Conservation (phyloP, 108 stramenopile genomes). For the Bacterosira constricta region DNA sequence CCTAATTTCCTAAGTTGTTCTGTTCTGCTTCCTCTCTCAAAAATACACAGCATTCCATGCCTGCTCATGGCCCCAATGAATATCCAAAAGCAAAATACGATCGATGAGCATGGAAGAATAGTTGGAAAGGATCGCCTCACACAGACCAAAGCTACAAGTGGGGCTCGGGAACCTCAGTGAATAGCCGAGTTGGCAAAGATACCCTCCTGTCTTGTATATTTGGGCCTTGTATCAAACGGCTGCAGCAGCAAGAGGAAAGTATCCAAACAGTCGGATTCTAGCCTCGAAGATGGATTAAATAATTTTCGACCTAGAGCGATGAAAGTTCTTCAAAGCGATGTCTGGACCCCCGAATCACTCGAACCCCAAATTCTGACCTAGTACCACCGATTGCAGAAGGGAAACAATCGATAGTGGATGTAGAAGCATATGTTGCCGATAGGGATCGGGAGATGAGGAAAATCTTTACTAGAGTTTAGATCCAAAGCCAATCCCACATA, state of each 20-base stretch:
- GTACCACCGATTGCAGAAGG: too few relatives aligned
- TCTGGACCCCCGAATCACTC: too few relatives aligned
- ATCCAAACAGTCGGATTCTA: not conserved
- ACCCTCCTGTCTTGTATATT: not conserved
- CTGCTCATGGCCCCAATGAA: slow-evolving; percentile 7
- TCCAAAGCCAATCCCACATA: too few relatives aligned
- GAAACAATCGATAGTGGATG: too few relatives aligned
- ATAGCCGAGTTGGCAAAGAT: not conserved
- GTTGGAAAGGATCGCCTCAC: slow-evolving; percentile 11
- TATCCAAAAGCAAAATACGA: slow-evolving; percentile 11
- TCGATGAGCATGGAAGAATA: slow-evolving; percentile 9
- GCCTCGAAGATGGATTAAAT: not conserved
- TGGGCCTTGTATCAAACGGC: not conserved
- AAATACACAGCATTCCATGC: not conserved
- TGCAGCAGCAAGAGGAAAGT: slow-evolving; percentile 4
- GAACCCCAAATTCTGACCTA: too few relatives aligned
- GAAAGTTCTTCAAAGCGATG: too few relatives aligned
- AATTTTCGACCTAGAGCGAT: too few relatives aligned
- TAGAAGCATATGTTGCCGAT: too few relatives aligned
- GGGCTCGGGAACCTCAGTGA: slow-evolving; percentile 8
- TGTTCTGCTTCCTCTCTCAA: not conserved
- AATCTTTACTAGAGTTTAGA: too few relatives aligned
- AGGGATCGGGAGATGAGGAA: too few relatives aligned
- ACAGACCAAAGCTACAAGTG: slow-evolving; percentile 10
- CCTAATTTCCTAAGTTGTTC: too few relatives aligned